Base-by-base conservation (phyloP, 352 stramenopile genomes). In the Elongisporangium undulatum region DNA sequence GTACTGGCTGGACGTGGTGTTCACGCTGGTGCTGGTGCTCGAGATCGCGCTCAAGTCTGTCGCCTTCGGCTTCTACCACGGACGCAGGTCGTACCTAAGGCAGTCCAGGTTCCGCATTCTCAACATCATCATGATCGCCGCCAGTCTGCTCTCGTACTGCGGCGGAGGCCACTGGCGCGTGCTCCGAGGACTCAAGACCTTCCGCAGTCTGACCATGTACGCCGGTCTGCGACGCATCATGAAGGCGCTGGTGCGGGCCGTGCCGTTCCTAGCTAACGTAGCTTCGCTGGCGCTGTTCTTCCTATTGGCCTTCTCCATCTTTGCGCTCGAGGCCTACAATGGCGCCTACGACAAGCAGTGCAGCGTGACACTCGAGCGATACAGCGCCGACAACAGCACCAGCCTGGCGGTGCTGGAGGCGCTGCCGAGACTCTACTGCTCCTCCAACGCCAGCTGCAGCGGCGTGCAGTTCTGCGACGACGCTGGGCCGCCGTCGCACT, bases 231-330 rank as follows among this genome's bases (percentile, higher is more conserved):
- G 79, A 2, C 81, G 83, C 41, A 93, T 93, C 49, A 55, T 91
- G 16, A 79, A 83, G 52, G 75, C 83, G 12, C 64, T 93, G 10
- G 69, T 74, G 38, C 77, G 81, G 1, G 83, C 83, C 0, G 71
- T 93, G 4, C 83, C 83, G 23, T 90, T 93, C 51, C 68, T 93
- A 3, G 77, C 83, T 29, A 93, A 93, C 52, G 83, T 93, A 16
- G 72, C 64, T 4, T 89, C 79, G 22, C 72, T 93, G 29, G 73
- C 83, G 5, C 67, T 91, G 52, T 93, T 93, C 26, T 86, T 86
- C 7, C 52, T 93, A 23, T 71, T 93, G 10, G 79, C 79, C 19
- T 93, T 93, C 56, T 89, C 80, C 16, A 87, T 93, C 48, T 90
- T 93, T 55, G 79, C 75, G 0, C 69, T 91, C 4, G 83, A 93